Evolutionary conservation across 2,329 filamentous ascomycete species (phyloP), one percentile per base, ranked within the genome.

Genomic region (Aureobasidium sp.): DNA sequence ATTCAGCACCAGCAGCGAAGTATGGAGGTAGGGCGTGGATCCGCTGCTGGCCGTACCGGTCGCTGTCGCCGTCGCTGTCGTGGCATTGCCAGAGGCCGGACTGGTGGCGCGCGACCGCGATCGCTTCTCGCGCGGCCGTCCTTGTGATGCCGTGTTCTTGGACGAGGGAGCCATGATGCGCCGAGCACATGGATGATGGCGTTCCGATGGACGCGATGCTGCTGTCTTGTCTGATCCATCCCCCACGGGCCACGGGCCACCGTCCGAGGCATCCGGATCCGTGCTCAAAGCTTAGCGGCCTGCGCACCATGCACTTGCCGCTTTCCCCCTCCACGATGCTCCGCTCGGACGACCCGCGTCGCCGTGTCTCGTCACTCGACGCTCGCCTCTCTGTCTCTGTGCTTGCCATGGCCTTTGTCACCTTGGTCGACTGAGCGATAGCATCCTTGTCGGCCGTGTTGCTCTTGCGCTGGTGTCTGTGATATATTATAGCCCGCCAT

Each of bases 81-180:
- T 63, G 22, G 63, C n/a, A n/a, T n/a, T 59, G 27, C 63, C 57
- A 29, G 80, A 77, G 63, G 80, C 79, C 30, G 87, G 88, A 14
- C 87, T 91, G 30, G 85, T 88, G 68, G 90, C 90, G 64, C 87
- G 84, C 66, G 85, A 90, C 57, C 81, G 77, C 61, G 84, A 85
- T 60, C 83, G 81, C 57, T 82, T 78, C 61, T 78, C 78, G 60
- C 76, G 76, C 56, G 75, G 53, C 21, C 49, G 50, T 12, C 53
- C 54, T 27, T 58, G 52, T 32, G 61, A 61, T 12, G 60, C 55
- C 55, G 62, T 61, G 51, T 64, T 65, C 58, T 68, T 68, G 48
- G 64, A 62, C 25, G 60, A 59, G 1, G 54, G 54, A 16, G 49
- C 54, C 32, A 53, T 57, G 27, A 24, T 41, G 48, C 11, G 16